Conservation (phyloP, 306 rosid genomes). For the Inga oerstediana region DNA sequence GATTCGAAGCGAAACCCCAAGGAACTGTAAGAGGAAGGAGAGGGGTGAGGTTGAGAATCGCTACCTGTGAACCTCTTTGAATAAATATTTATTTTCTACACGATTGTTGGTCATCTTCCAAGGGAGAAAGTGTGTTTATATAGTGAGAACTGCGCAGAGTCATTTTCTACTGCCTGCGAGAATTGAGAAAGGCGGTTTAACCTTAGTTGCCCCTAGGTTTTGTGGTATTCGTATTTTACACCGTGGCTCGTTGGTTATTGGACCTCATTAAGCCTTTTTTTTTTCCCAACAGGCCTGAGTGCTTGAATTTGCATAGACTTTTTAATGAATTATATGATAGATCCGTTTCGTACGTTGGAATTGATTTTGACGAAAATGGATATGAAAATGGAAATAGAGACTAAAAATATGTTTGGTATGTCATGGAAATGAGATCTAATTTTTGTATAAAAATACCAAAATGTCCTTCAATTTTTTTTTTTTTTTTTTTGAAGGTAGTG, state of each 20-base stretch:
- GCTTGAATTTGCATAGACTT: not conserved
- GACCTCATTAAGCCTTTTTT: not conserved
- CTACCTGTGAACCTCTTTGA: constrained; percentile 22
- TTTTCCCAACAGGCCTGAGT: not conserved
- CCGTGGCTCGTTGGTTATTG: not conserved
- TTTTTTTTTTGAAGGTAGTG: too few species aligned
- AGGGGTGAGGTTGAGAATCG: constrained; percentile 45
- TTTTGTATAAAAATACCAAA: too few species aligned
- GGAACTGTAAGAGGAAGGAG: constrained; percentile 28
- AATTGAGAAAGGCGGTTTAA: not conserved
- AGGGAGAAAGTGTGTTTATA: constrained; percentile 25
- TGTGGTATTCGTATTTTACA: constrained; percentile 21
- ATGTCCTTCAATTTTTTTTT: too few species aligned
- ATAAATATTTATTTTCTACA: constrained; percentile 22
- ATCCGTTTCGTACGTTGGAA: too few species aligned
- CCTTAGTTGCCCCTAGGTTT: constrained; percentile 28
- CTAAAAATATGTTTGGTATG: too few species aligned
- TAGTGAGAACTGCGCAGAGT: constrained; percentile 39
- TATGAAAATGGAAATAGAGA: too few species aligned
- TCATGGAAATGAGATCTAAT: too few species aligned
- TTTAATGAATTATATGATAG: too few species aligned
- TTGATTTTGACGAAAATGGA: too few species aligned
- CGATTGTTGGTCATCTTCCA: constrained; percentile 30
- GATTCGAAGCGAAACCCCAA: constrained; percentile 55
- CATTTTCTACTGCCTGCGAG: constrained; percentile 33